Conservation (phyloP, 371 early-diverging fungal species). For the Dentiscutata heterogama region DNA sequence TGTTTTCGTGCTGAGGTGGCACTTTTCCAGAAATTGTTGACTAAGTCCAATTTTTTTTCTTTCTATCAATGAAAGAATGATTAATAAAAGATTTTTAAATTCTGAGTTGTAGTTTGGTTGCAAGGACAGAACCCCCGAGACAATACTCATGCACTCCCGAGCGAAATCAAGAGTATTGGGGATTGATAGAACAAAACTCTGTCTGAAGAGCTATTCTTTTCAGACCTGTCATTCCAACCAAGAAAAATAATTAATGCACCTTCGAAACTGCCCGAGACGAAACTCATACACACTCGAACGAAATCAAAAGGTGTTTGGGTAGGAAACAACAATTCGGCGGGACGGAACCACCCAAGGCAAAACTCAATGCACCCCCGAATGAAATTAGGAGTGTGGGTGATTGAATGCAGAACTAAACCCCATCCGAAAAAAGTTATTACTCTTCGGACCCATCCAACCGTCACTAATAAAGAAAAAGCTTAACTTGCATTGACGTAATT, state of each 20-base stretch:
- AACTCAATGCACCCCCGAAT: conserved; percentile 1
- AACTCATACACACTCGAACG: conserved; percentile 22
- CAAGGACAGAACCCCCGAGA: conserved; percentile 32
- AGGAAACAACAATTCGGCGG: background rate
- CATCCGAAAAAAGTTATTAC: conserved; percentile 17
- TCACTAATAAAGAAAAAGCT: conserved; percentile 3
- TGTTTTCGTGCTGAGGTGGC: background rate
- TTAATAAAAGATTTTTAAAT: background rate
- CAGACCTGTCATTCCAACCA: conserved; percentile 21
- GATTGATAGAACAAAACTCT: conserved; percentile 12
- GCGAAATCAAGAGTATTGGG: conserved; percentile 22
- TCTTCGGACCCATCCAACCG: conserved; percentile 9
- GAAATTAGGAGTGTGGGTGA: background rate
- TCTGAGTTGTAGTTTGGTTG: background rate
- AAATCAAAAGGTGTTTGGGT: conserved; percentile 9
- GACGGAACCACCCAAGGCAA: conserved; percentile 27
- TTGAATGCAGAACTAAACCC: conserved; percentile 16
- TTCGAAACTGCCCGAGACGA: conserved; percentile 17
- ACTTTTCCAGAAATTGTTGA: background rate
- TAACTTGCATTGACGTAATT: conserved; percentile 18
- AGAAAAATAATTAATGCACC: background rate
- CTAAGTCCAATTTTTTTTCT: conserved; percentile 9
- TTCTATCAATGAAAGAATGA: conserved; percentile 27
- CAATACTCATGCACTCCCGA: conserved; percentile 10
- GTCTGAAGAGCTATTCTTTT: conserved; percentile 16